phyloP scores from a whole-genome alignment of 78 protist species.

The Monosiga brevicollis region DNA sequence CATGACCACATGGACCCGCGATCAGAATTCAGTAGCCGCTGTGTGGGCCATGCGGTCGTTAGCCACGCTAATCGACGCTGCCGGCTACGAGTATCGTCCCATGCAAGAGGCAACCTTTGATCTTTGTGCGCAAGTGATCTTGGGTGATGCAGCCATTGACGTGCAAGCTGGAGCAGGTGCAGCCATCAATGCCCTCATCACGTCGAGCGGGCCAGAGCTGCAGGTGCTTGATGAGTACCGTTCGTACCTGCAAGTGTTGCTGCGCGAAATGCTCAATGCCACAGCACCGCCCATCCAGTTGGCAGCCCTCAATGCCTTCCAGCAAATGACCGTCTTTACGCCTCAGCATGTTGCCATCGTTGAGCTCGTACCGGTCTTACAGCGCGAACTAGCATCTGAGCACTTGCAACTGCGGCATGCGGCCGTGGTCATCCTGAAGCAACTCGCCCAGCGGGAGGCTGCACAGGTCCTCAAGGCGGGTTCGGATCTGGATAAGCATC shows the following conservation, averaged over 20 bases:
- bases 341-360: neutral
- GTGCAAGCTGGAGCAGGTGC: neutral
- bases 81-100: neutral
- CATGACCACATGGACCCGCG: no score
- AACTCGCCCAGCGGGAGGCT: neutral
- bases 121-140: neutral
- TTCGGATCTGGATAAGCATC: neutral
- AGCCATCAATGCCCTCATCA: neutral
- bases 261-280: neutral
- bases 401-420: neutral
- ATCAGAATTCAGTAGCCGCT: no score
- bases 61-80: neutral
- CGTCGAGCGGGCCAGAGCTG: neutral
- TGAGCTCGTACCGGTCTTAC: neutral
- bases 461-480: neutral
- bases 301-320: neutral
- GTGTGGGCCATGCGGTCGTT: no score
- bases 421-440: neutral
- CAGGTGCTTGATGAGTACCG: neutral
- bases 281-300: neutral
- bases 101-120: neutral
- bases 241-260: neutral
- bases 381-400: neutral
- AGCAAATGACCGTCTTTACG: neutral
- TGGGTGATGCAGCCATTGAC: neutral